Base-by-base conservation (phyloP, 129 eudicot genomes). In the Helichrysum umbraculigerum region DNA sequence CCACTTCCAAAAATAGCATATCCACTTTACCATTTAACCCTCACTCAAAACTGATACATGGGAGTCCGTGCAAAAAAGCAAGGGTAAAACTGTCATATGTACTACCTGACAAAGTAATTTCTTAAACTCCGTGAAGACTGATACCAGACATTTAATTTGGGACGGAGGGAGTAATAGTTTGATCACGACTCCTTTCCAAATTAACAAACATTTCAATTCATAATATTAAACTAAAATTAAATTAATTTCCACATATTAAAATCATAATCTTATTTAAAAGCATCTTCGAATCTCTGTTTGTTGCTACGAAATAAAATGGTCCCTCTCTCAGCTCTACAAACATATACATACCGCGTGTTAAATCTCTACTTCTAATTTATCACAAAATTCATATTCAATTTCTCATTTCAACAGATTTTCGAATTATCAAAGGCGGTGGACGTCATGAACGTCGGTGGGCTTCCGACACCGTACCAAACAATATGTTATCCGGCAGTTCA, bases 401-500 rank as follows among this genome's bases (percentile, higher is more conserved):
- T n/a, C 14, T 12, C 14, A 21, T 8, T 39, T 39, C n/a, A 37
- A 68, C 61, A 22, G 17, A 41, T 16, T 65, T 58, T 4, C 50
- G 0, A 10, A 37, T 21, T 37, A 92, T 92, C 96, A 86, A 82
- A 77, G 92, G 81, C 33, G 78, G 70, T 7, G 75, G 80, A 1
- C 83, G 88, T 37, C 91, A 92, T 77, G 85, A 87, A 66, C 96
- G 96, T 33, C 96, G 93, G 28, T 92, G 93, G 98, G 90, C 88
- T n/a, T 92, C 96, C 57, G 98, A 92, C 65, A 83, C 88, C n/a
- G 82, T 83, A 16, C 82, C 88, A 14, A 84, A 78, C 17, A 76
- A 22, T 19, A 62, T 57, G 28, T 39, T 72, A 61, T 90, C 91
- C 21, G 87, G 62, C 8, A 74, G 80, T 20, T 90, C 97, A 0